These are phyloP conservation scores for Hypoxylon intermedium DNA, from an alignment of 495 filamentous ascomycete species.

Conservation along the genomic window DNA sequence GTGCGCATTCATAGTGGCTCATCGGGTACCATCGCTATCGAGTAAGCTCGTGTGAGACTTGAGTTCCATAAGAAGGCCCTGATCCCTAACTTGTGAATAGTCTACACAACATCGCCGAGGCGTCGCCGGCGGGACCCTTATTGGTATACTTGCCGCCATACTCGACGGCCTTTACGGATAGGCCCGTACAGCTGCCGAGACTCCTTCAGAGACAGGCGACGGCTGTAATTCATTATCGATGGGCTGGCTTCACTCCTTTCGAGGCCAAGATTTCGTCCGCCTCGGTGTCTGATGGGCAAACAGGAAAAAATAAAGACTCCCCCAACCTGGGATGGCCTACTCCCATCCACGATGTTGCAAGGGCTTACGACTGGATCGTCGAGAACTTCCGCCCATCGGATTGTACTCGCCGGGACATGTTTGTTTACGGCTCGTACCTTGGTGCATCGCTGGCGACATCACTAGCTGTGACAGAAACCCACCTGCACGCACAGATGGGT, in stretches of 20 bases:
- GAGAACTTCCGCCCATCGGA: slow-evolving; percentile 41
- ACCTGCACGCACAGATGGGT: slow-evolving; percentile 42
- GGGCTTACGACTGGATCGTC: slow-evolving; percentile 55
- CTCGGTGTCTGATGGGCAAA: background rate
- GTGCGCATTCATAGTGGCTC: slow-evolving; percentile 36
- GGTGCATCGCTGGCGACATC: slow-evolving; percentile 57
- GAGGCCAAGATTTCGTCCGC: background rate
- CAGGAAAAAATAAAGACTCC: slow-evolving; percentile 10
- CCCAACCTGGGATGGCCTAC: slow-evolving; percentile 51
- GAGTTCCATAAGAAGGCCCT: background rate
- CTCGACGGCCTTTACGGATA: slow-evolving; percentile 21
- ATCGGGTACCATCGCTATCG: slow-evolving; percentile 37
- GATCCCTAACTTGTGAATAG: slow-evolving; percentile 22
- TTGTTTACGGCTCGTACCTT: slow-evolving; percentile 58
- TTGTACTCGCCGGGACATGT: slow-evolving; percentile 45
- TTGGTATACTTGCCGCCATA: slow-evolving; percentile 50
- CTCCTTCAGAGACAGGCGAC: slow-evolving; percentile 43
- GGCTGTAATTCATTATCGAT: slow-evolving; percentile 54
- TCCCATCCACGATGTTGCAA: slow-evolving; percentile 57
- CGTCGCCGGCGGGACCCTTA: slow-evolving; percentile 37
- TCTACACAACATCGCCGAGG: slow-evolving; percentile 44
- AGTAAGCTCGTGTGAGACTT: slow-evolving; percentile 27
- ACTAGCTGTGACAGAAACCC: slow-evolving; percentile 57
- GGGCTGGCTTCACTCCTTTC: slow-evolving; percentile 32
- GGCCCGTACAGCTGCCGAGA: slow-evolving; percentile 37